Evolutionary conservation across 139 green algal genomes (phyloP), one percentile per base, ranked within the genome.

Genomic region (Tetradesmus obliquus): DNA sequence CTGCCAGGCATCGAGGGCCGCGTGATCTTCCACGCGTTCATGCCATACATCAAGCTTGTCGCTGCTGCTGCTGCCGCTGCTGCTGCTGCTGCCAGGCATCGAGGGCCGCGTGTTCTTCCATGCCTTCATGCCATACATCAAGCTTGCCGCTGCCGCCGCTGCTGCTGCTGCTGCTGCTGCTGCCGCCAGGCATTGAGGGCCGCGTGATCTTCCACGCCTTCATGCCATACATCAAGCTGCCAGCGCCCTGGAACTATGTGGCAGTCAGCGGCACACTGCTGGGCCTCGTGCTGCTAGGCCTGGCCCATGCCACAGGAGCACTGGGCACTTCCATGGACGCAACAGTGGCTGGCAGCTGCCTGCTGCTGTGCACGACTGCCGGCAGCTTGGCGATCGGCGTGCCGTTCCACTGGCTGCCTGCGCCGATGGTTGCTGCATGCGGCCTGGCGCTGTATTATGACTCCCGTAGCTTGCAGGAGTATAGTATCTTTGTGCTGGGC

Each of bases 121-220:
- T 0, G 32, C 32, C 0, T 45, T 45, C 32, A 45, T 45, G 32
- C 32, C 32, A 45, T 45, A 45, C 32, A 45, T 45, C 32, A 45
- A 45, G 32, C 32, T 45, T 45, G 32, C 0, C 32, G 32, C 32
- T 45, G 32, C 66, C n/a, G 60, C n/a, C 2, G 57, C 57, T 66
- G 57, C 66, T 76, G 66, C 66, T 24, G 66, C 1, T 55, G 24
- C 66, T 82, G 58, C 66, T 17, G 8, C 58, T 8, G 32, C 32
- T 89, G 9, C 24, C 10, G 22, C n/a, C 95, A 19, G 98, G 95
- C 3, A 92, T 99, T 20, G 97, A 99, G 95, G 96, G 96, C 8
- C 96, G 97, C 10, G 96, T 99, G 4, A 83, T 99, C 7, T 99
- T 99, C 93, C 92, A 95, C 88, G 95, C 95, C 1, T 99, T 99